Base-by-base conservation (phyloP, 2,329 filamentous ascomycete species). In the Aspergillus sp. region DNA sequence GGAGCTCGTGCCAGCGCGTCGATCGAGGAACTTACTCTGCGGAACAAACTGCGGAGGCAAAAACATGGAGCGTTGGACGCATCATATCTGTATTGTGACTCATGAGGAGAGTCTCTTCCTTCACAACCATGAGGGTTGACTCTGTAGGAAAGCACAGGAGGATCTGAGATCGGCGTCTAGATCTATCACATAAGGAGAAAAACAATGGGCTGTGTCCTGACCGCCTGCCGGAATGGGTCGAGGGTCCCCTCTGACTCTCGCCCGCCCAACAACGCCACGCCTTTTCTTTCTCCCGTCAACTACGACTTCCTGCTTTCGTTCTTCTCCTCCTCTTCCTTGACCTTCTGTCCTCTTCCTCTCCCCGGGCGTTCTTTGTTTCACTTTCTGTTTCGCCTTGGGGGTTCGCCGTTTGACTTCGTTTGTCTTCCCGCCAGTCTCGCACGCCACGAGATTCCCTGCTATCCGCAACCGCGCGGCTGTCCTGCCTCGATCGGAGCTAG, bases 261-360 rank as follows among this genome's bases (percentile, higher is more conserved):
- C 34, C 55, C 34, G 14, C 34, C 34, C 34, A 38, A 38, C 57
- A 57, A 58, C 57, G 57, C 60, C 56, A 56, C 60, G 55, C 54
- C 54, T 50, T 55, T 56, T 52, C 49, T 47, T 47, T 52, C 49
- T 43, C 36, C 32, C 40, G 36, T 34, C 51, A 36, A 42, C 29
- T 34, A 32, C 49, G 9, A 45, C 17, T 6, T 40, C 3, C 36
- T 45, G 25, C 19, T 45, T 45, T 53, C 50, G 32, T 21, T 36
- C 43, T 43, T 32, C 43, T 47, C 47, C 20, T 32, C 43, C 31
- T 45, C 14, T 17, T 45, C 32, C 25, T 44, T 11, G 38, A 34
- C 10, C 19, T 7, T 40, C 34, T 46, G 45, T 11, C 44, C 17
- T 48, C 19, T 49, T 56, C 32, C 19, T 20, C 47, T 23, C 19